Conservation (phyloP, 768 basidiomycete genomes). For the Leccinum imitatum region DNA sequence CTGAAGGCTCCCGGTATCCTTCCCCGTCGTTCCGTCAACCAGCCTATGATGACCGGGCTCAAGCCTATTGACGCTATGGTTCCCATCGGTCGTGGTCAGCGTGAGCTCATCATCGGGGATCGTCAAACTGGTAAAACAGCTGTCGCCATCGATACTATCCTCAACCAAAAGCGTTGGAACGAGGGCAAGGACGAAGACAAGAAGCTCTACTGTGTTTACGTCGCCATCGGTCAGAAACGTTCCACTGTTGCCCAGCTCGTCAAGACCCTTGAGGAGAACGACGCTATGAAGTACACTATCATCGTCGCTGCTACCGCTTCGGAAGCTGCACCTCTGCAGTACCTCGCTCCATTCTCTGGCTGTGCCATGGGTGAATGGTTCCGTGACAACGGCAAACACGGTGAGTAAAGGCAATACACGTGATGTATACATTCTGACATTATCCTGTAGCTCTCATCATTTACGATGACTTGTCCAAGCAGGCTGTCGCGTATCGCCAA, state of each 20-base stretch:
- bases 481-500: slow-evolving; percentile 99
- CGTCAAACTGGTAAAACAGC: slow-evolving; percentile 99
- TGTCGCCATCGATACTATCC: slow-evolving; percentile 99
- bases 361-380: slow-evolving; percentile 99
- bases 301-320: slow-evolving; percentile 99
- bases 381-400: slow-evolving; percentile 99
- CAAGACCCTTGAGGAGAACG: slow-evolving; percentile 99
- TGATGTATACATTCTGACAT: slow-evolving; percentile 13
- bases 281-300: slow-evolving; percentile 99
- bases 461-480: slow-evolving; percentile 99
- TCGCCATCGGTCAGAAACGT: slow-evolving; percentile 98
- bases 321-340: slow-evolving; percentile 98
- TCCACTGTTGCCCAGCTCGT: slow-evolving; percentile 99
- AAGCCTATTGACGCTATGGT: slow-evolving; percentile 99
- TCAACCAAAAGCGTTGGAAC: slow-evolving; percentile 99
- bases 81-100: slow-evolving; percentile 99
- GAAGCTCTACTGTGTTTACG: slow-evolving; percentile 99
- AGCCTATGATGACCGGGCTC: slow-evolving; percentile 99
- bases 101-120: slow-evolving; percentile 99
- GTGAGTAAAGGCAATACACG: slow-evolving; percentile 40
- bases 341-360: slow-evolving; percentile 99
- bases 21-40: slow-evolving; percentile 98
- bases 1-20: slow-evolving; percentile 99
- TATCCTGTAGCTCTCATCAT: slow-evolving; percentile 78
- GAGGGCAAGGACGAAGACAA: slow-evolving; percentile 94